These are phyloP conservation scores for Podila epigama DNA, from an alignment of 192 early-diverging fungal species.

Conservation along the genomic window DNA sequence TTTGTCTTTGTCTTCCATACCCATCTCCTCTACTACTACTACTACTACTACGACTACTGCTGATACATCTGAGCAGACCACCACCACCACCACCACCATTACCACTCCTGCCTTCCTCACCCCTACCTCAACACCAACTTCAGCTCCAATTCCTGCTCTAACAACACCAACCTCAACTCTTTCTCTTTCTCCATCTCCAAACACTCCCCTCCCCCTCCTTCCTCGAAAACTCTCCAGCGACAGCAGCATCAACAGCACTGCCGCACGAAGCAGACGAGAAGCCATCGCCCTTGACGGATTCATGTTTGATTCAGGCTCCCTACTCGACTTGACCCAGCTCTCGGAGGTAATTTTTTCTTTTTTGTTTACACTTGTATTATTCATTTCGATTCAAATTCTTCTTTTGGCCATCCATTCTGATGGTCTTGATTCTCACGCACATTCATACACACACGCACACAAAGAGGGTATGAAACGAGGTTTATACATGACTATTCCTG, in stretches of 20 bases:
- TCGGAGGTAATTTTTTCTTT: slow-evolving; percentile 8
- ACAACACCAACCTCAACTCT: slow-evolving; percentile 3
- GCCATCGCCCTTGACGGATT: slow-evolving; percentile 35
- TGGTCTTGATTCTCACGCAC: too few species aligned
- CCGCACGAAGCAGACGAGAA: slow-evolving; percentile 18
- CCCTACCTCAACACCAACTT: neutral
- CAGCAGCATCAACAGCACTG: slow-evolving; percentile 1
- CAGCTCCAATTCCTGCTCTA: too few species aligned
- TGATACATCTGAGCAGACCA: neutral
- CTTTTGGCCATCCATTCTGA: too few species aligned
- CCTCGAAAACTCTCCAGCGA: slow-evolving; percentile 30
- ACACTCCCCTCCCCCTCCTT: neutral
- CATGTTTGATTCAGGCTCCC: slow-evolving; percentile 39
- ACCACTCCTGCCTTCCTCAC: neutral
- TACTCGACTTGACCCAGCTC: neutral
- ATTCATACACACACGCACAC: neutral
- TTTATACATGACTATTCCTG: neutral
- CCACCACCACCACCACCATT: neutral
- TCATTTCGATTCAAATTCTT: too few species aligned
- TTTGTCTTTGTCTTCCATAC: neutral
- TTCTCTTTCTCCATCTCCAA: neutral
- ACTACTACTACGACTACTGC: too few species aligned
- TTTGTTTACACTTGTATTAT: too few species aligned
- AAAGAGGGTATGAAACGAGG: neutral
- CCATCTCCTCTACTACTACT: neutral